These are phyloP conservation scores for Apophysomyces elegans DNA, from an alignment of 371 early-diverging fungal genomes.

Conservation along the genomic window DNA sequence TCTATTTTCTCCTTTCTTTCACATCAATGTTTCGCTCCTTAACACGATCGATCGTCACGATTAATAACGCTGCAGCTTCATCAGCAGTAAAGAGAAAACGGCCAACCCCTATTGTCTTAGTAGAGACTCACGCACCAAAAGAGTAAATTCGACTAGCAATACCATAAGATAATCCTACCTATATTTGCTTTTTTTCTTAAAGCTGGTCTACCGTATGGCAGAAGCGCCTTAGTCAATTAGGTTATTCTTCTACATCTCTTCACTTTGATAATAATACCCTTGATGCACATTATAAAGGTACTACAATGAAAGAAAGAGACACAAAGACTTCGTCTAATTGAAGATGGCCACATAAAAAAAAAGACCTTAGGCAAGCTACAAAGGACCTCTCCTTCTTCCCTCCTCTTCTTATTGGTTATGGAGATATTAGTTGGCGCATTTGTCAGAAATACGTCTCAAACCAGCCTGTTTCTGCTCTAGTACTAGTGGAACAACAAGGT, in stretches of 20 bases:
- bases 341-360: neutral
- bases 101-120: slow-evolving; percentile 20
- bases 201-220: slow-evolving; percentile 27
- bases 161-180: neutral
- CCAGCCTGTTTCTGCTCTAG: slow-evolving; percentile 44
- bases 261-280: slow-evolving; percentile 14
- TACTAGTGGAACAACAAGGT: slow-evolving; percentile 24
- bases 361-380: slow-evolving; percentile 30
- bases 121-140: slow-evolving; percentile 12
- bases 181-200: neutral
- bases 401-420: slow-evolving; percentile 41
- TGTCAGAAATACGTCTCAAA: slow-evolving; percentile 46
- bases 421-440: slow-evolving; percentile 33
- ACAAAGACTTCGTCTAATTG: neutral
- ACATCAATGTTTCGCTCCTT: neutral
- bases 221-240: slow-evolving; percentile 29
- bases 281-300: slow-evolving; percentile 34
- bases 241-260: slow-evolving; percentile 28
- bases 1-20: neutral
- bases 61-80: neutral
- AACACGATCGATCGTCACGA: neutral
- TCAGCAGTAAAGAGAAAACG: slow-evolving; percentile 13
- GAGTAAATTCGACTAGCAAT: slow-evolving; percentile 8
- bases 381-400: slow-evolving; percentile 41
- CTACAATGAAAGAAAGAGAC: too few relatives aligned